phyloP scores from a whole-genome alignment of 495 filamentous ascomycete genomes.

The Chaetomium fimeti region DNA sequence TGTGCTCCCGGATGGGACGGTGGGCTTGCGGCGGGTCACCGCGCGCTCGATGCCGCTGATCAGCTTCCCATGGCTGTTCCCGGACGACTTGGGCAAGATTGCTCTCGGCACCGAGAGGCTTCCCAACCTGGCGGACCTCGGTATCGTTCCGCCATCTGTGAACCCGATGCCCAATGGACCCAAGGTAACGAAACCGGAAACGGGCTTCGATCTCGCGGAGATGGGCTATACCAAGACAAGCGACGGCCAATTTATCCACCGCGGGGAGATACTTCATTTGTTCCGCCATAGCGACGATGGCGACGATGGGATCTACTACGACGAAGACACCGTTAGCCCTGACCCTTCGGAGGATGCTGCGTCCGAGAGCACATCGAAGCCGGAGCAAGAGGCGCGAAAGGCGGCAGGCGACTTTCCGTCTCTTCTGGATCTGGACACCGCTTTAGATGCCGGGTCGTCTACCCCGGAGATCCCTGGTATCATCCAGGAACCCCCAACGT shows the following conservation, averaged over 20 bases:
- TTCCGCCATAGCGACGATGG: conserved; percentile 34
- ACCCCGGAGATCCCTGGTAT: not conserved
- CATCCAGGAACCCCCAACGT: not conserved
- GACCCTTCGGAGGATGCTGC: not conserved
- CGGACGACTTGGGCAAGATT: conserved; percentile 68
- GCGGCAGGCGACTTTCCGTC: not conserved
- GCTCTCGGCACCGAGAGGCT: conserved; percentile 40
- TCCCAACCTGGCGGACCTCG: conserved; percentile 5
- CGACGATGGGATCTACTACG: conserved; percentile 16
- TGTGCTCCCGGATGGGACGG: conserved; percentile 37
- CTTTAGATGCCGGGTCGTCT: not conserved
- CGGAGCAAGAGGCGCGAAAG: not conserved
- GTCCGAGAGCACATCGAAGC: not conserved
- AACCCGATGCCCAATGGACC: not conserved
- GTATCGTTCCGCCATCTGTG: not conserved
- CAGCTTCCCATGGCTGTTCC: conserved; percentile 91
- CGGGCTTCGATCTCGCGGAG: conserved; percentile 11
- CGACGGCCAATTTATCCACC: conserved; percentile 35
- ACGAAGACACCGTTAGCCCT: not conserved
- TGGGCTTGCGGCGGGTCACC: conserved; percentile 38
- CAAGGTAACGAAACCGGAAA: not conserved
- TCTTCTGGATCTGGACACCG: not conserved
- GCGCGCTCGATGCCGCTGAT: conserved; percentile 70
- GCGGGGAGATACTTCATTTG: conserved; percentile 36
- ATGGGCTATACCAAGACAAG: conserved; percentile 28